Conservation (phyloP, 495 filamentous ascomycete genomes). For the Penicillium salamii region DNA sequence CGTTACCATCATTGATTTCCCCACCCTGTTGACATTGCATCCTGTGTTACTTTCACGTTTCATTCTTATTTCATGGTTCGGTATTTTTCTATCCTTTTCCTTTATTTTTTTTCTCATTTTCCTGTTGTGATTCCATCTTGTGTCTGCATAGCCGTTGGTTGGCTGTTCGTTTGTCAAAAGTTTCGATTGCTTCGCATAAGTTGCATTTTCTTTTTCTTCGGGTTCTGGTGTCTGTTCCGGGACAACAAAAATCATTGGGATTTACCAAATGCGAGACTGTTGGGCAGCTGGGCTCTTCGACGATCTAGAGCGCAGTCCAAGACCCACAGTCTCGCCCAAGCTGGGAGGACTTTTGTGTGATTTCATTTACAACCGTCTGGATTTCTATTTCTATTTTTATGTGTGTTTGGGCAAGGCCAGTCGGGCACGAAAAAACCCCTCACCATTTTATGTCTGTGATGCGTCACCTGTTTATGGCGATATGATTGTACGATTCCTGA, state of each 20-base stretch:
- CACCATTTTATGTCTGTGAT: neutral
- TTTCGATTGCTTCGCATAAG: slow-evolving; percentile 11
- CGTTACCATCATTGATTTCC: slow-evolving; percentile 13
- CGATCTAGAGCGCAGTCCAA: neutral
- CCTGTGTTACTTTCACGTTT: neutral
- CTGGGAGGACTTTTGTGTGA: slow-evolving; percentile 26
- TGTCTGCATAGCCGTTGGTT: slow-evolving; percentile 7
- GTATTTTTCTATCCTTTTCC: neutral
- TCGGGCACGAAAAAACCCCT: slow-evolving; percentile 12
- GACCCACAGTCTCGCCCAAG: slow-evolving; percentile 1
- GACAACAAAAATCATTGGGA: slow-evolving; percentile 11
- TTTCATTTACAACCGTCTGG: slow-evolving; percentile 23
- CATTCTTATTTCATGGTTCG: neutral
- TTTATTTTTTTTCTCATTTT: neutral
- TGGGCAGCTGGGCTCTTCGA: neutral
- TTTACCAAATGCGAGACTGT: slow-evolving; percentile 2
- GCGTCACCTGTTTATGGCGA: slow-evolving; percentile 34
- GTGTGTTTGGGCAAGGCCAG: slow-evolving; percentile 18
- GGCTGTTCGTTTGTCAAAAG: slow-evolving; percentile 19
- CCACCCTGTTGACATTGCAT: neutral
- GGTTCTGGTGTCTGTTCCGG: slow-evolving; percentile 14
- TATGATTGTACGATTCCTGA: slow-evolving; percentile 51
- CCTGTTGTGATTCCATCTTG: slow-evolving; percentile 7
- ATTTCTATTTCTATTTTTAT: slow-evolving; percentile 2
- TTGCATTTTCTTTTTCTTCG: slow-evolving; percentile 14